phyloP scores from a whole-genome alignment of 192 early-diverging fungal genomes.

The Umbelopsis vinacea region DNA sequence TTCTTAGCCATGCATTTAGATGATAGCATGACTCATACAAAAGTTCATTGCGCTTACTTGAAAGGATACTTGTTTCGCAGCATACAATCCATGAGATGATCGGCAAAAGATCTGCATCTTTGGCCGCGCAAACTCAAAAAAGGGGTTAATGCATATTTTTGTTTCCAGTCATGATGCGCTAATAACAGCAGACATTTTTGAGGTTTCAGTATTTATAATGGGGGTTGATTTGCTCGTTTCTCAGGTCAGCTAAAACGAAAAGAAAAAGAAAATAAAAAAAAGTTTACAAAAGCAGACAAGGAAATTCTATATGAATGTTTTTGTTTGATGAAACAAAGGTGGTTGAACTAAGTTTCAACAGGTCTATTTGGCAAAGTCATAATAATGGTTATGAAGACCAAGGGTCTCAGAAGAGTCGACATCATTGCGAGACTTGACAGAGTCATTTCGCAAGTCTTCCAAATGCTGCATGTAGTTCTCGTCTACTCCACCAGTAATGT shows the following conservation, averaged over 20 bases:
- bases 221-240: background rate
- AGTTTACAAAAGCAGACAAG: background rate
- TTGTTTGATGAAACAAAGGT: background rate
- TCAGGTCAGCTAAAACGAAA: background rate
- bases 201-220: too few relatives aligned
- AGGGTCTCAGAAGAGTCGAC: constrained; percentile 17
- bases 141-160: too few relatives aligned
- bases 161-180: too few relatives aligned
- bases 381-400: constrained; percentile 23
- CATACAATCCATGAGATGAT: too few relatives aligned
- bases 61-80: too few relatives aligned
- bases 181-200: too few relatives aligned
- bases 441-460: constrained; percentile 55
- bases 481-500: constrained; percentile 84
- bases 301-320: background rate
- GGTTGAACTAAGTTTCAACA: background rate
- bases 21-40: too few relatives aligned
- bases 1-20: too few relatives aligned
- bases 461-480: constrained; percentile 67
- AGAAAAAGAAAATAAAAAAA: background rate
- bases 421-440: constrained; percentile 19
- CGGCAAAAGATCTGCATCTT: too few relatives aligned
- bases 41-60: too few relatives aligned
- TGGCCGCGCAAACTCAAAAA: too few relatives aligned
- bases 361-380: constrained; percentile 18